phyloP scores from a whole-genome alignment of 2,329 filamentous ascomycete species.

The Penicillium polonicum region DNA sequence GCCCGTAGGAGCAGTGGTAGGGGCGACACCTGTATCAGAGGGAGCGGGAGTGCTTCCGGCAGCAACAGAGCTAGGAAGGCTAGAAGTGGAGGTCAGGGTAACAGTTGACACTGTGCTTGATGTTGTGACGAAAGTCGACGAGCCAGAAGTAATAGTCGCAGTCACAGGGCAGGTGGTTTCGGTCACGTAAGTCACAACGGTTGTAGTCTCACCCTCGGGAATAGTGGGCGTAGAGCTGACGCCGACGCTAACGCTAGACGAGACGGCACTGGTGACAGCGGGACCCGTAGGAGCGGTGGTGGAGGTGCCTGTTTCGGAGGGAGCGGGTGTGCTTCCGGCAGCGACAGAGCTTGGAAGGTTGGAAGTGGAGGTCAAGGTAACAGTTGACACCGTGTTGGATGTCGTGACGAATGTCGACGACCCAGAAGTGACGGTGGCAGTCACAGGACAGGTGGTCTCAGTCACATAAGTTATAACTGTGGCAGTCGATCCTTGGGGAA shows the following conservation, averaged over 20 bases:
- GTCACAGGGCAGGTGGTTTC: conserved; percentile 37
- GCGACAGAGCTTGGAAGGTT: conserved; percentile 7
- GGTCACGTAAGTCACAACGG: conserved; percentile 33
- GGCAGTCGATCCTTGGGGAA: conserved; percentile 20
- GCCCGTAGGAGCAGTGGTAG: conserved; percentile 34
- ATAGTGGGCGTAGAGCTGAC: neutral
- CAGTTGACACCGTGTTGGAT: conserved; percentile 58
- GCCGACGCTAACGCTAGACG: neutral
- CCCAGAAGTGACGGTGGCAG: conserved; percentile 41
- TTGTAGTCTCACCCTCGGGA: conserved; percentile 23
- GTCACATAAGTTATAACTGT: conserved; percentile 33
- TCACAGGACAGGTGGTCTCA: conserved; percentile 35
- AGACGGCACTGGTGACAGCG: neutral
- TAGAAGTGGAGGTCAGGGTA: conserved; percentile 13
- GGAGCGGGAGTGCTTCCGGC: conserved; percentile 14
- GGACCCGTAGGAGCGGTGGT: conserved; percentile 34
- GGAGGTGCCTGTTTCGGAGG: conserved; percentile 27
- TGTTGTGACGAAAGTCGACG: conserved; percentile 52
- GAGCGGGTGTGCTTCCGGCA: conserved; percentile 11
- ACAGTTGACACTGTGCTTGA: conserved; percentile 58
- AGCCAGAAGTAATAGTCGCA: conserved; percentile 42
- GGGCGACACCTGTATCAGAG: conserved; percentile 26
- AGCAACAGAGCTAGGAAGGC: conserved; percentile 6
- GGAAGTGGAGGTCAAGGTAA: conserved; percentile 16
- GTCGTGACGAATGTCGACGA: conserved; percentile 53